A percentile compares a stretch with the other conserved stretches of the same genome.
Conservation (phyloP, 768 basidiomycete species). For the Boletus speciosus region DNA sequence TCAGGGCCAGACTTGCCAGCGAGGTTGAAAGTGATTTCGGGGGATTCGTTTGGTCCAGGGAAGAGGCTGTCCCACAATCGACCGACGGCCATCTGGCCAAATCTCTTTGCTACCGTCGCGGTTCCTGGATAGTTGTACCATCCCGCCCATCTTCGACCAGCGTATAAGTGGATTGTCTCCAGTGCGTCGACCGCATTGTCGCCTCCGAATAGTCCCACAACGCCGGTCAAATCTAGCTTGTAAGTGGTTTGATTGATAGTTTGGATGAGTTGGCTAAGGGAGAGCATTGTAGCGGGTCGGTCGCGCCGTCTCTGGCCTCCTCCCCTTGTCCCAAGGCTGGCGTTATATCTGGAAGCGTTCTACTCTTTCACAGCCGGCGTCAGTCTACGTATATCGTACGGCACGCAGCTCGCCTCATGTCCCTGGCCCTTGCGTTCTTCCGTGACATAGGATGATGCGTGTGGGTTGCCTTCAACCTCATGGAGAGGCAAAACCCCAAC, state of each 20-base stretch:
- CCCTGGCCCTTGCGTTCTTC: not conserved
- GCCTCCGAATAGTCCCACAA: constrained; percentile 35
- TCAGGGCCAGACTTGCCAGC: constrained; percentile 48
- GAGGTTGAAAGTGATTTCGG: constrained; percentile 26
- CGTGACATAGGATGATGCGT: not conserved
- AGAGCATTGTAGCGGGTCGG: constrained; percentile 9
- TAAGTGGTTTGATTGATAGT: constrained; percentile 9
- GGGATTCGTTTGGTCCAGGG: constrained; percentile 28
- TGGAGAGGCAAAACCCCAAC: not conserved
- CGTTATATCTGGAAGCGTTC: constrained; percentile 8
- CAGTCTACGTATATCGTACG: not conserved
- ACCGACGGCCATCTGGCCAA: constrained; percentile 27
- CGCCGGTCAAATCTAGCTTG: constrained; percentile 26
- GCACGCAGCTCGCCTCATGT: not conserved
- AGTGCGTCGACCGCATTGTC: constrained; percentile 31
- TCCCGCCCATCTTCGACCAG: constrained; percentile 30
- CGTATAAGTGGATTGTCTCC: constrained; percentile 30
- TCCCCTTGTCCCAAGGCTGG: not conserved
- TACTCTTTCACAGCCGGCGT: not conserved
- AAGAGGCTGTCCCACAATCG: constrained; percentile 32
- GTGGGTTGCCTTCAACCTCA: not conserved
- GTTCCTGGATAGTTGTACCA: constrained; percentile 38
- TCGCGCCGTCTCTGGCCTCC: not conserved
- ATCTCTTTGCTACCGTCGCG: constrained; percentile 30
- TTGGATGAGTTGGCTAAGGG: constrained; percentile 11